Conservation (phyloP, 352 stramenopile species). For the Pythium plurisporium region DNA sequence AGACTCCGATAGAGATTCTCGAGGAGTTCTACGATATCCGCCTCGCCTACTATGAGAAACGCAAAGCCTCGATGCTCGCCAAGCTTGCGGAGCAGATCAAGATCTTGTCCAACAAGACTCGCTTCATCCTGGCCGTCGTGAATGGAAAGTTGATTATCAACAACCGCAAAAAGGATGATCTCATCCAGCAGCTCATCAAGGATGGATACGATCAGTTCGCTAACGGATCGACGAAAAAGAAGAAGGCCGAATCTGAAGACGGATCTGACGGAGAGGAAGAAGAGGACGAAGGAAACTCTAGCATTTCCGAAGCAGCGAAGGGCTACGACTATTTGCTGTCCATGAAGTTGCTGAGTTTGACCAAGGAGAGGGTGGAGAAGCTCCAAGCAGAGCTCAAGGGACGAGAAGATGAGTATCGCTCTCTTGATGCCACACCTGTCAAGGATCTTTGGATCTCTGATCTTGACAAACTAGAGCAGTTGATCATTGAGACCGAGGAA, state of each 20-base stretch:
- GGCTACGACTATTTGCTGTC: constrained; percentile 96
- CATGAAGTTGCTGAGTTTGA: constrained; percentile 94
- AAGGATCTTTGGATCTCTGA: constrained; percentile 92
- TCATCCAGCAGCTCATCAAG: constrained; percentile 83
- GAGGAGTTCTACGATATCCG: constrained; percentile 93
- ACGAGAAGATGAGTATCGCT: constrained; percentile 79
- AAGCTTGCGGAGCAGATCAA: constrained; percentile 90
- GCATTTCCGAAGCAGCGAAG: constrained; percentile 25
- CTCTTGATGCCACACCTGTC: constrained; percentile 76
- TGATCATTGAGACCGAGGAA: constrained; percentile 64
- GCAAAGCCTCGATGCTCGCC: constrained; percentile 87
- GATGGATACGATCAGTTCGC: constrained; percentile 85
- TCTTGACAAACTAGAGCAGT: constrained; percentile 85
- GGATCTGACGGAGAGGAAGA: constrained; percentile 45
- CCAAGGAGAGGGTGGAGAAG: constrained; percentile 90
- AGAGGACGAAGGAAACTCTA: constrained; percentile 32
- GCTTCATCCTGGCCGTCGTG: constrained; percentile 94
- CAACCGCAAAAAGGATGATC: constrained; percentile 91
- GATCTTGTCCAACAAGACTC: constrained; percentile 92
- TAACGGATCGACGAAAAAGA: constrained; percentile 36
- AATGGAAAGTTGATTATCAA: constrained; percentile 91
- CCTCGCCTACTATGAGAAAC: constrained; percentile 89
- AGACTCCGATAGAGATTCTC: constrained; percentile 89
- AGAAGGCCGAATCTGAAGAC: constrained; percentile 42
- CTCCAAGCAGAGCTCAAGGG: constrained; percentile 86